Evolutionary conservation across 108 stramenopile species (phyloP).

Genomic region (Nitzschia sp.): DNA sequence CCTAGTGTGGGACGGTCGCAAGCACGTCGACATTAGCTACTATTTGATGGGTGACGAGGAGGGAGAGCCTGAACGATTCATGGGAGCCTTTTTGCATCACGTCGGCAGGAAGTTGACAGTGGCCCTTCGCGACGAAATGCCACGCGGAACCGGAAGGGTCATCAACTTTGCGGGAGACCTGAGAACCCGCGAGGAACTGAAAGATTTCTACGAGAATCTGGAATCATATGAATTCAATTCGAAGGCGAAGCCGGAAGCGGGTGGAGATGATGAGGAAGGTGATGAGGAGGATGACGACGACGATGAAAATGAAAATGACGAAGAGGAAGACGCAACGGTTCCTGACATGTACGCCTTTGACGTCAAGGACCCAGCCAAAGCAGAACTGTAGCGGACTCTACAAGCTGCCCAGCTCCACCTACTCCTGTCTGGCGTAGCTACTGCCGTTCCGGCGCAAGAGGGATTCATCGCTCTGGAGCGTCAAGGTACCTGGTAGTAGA

Average conservation of each 20-base stretch:
- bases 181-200: constrained; percentile 1
- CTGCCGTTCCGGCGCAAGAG: too few relatives aligned
- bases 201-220: neutral
- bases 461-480: too few relatives aligned
- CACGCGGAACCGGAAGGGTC: constrained; percentile 55
- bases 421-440: too few relatives aligned
- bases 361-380: too few relatives aligned
- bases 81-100: neutral
- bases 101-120: constrained; percentile 4
- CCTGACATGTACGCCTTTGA: too few relatives aligned
- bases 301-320: too few relatives aligned
- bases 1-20: constrained; percentile 41
- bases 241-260: neutral
- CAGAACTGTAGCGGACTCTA: too few relatives aligned
- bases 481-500: too few relatives aligned
- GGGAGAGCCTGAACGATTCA: constrained; percentile 9
- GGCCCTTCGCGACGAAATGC: constrained; percentile 47
- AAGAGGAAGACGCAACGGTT: too few relatives aligned
- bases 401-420: too few relatives aligned
- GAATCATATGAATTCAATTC: neutral
- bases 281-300: neutral
- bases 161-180: constrained; percentile 46
- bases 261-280: neutral
- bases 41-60: constrained; percentile 25
- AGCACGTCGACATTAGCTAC: constrained; percentile 45